Evolutionary conservation across 768 basidiomycete genomes (phyloP).

Genomic region (Dacryopinax primogenitus): DNA sequence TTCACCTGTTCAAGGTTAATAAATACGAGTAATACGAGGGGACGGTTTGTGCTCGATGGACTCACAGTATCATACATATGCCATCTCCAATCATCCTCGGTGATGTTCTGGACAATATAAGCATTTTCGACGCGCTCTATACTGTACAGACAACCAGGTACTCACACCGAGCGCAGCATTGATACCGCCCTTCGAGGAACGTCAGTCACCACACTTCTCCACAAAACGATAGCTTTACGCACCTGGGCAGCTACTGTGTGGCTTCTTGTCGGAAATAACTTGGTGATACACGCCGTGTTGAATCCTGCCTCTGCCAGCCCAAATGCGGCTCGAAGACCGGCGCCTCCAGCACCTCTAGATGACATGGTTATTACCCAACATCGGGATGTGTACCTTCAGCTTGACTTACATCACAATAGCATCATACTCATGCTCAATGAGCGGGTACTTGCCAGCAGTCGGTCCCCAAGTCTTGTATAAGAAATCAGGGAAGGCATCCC

Average conservation of each 20-base stretch:
- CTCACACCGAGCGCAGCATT: slow-evolving; percentile 94
- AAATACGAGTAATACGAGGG: background rate
- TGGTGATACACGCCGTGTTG: slow-evolving; percentile 98
- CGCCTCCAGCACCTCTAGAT: slow-evolving; percentile 86
- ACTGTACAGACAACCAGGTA: slow-evolving; percentile 23
- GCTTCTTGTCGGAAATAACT: slow-evolving; percentile 95
- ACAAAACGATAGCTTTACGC: slow-evolving; percentile 19
- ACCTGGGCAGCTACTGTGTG: slow-evolving; percentile 98
- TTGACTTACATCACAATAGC: slow-evolving; percentile 86
- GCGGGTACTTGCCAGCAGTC: slow-evolving; percentile 80
- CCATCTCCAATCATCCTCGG: slow-evolving; percentile 99
- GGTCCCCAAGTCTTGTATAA: slow-evolving; percentile 16
- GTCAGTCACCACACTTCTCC: slow-evolving; percentile 13
- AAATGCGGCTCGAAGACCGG: slow-evolving; percentile 94
- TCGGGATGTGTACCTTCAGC: background rate
- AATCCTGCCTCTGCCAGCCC: slow-evolving; percentile 96
- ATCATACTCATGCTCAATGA: slow-evolving; percentile 98
- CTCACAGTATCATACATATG: slow-evolving; percentile 93
- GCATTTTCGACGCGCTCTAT: background rate
- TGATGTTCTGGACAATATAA: slow-evolving; percentile 65
- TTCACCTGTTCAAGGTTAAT: slow-evolving; percentile 51
- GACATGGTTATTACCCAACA: background rate
- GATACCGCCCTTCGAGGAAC: slow-evolving; percentile 68
- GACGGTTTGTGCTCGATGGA: slow-evolving; percentile 16
- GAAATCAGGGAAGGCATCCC: slow-evolving; percentile 14